Evolutionary conservation across 352 stramenopile genomes (phyloP).

Genomic region (Phytopythium cucurbitacearum): DNA sequence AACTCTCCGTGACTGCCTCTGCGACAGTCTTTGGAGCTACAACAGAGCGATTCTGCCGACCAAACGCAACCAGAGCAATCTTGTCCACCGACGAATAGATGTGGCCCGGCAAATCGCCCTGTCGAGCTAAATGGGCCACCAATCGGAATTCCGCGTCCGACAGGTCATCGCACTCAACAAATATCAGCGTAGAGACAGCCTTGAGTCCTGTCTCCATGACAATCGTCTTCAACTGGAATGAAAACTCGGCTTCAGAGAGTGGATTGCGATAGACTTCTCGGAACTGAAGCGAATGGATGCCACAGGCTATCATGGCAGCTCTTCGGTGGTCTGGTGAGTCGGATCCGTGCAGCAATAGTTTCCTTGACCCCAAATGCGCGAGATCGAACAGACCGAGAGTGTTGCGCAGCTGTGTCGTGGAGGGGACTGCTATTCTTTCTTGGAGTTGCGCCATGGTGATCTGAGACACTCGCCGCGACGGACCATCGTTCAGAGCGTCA

Average conservation of each 20-base stretch:
- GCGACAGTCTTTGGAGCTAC: too few relatives aligned
- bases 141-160: constrained; percentile 23
- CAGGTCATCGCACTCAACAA: constrained; percentile 51
- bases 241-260: constrained; percentile 24
- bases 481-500: too few relatives aligned
- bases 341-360: constrained; percentile 38
- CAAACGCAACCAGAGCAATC: constrained; percentile 35
- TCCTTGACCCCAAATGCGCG: constrained; percentile 30
- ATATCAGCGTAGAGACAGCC: constrained; percentile 46
- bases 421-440: constrained; percentile 2
- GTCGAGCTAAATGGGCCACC: constrained; percentile 34
- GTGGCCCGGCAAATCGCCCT: constrained; percentile 34
- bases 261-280: constrained; percentile 28
- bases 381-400: constrained; percentile 48
- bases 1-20: too few relatives aligned
- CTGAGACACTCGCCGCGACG: too few relatives aligned
- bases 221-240: constrained; percentile 40
- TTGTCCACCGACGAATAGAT: constrained; percentile 51
- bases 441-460: too few relatives aligned
- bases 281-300: constrained; percentile 49
- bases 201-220: constrained; percentile 48
- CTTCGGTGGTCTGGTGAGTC: constrained; percentile 36
- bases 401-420: constrained; percentile 39
- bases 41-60: constrained; percentile 19
- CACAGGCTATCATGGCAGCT: constrained; percentile 44